Conservation (phyloP, 1,284 basidiomycete genomes). For the Trametes pubescens region DNA sequence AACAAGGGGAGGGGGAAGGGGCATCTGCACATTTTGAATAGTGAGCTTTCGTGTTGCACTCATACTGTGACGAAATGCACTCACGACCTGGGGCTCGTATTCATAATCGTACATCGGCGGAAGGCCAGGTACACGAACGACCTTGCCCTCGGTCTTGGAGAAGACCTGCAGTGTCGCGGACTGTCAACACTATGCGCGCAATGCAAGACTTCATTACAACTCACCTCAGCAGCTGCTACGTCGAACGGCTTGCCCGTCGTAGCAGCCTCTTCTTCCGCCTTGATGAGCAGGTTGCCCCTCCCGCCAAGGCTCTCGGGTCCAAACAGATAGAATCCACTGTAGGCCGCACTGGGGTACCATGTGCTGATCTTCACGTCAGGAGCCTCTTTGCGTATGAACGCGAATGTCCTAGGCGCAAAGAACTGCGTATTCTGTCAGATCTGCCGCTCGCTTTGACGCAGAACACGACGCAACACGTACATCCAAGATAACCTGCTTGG, state of each 20-base stretch:
- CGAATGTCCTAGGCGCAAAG: conserved; percentile 18
- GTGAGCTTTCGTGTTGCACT: too few relatives aligned
- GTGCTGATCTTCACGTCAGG: conserved; percentile 27
- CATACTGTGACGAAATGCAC: too few relatives aligned
- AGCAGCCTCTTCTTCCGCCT: conserved; percentile 24
- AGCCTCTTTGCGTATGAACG: conserved; percentile 13
- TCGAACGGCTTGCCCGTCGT: conserved; percentile 21
- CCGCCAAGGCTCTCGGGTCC: conserved; percentile 29
- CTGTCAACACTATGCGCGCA: neutral
- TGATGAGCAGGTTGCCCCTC: conserved; percentile 24
- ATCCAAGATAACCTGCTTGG: conserved; percentile 23
- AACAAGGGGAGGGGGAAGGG: conserved; percentile 2
- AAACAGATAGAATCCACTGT: conserved; percentile 22
- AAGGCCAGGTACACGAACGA: conserved; percentile 32
- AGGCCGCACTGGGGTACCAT: conserved; percentile 26
- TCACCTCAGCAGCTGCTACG: conserved; percentile 29
- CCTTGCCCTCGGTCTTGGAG: conserved; percentile 8
- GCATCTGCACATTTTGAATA: conserved; percentile 1
- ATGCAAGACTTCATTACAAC: neutral
- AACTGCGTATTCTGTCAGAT: conserved; percentile 14
- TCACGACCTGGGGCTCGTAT: conserved; percentile 32
- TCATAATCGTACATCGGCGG: conserved; percentile 38
- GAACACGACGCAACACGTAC: conserved; percentile 4
- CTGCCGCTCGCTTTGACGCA: neutral
- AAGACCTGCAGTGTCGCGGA: conserved; percentile 13